phyloP scores from a whole-genome alignment of 345 rosid species.

The Litchi chinensis region DNA sequence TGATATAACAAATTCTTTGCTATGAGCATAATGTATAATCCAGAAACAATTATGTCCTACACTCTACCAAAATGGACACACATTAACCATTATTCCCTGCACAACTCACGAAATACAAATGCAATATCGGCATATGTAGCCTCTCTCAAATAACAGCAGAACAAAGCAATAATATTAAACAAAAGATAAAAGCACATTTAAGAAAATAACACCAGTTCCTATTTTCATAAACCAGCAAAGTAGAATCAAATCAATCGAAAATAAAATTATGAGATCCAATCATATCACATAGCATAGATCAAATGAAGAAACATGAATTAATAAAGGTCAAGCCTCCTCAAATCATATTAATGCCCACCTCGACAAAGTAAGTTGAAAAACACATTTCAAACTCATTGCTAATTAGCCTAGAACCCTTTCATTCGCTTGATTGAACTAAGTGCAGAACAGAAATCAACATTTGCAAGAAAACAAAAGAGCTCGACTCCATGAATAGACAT shows the following conservation, averaged over 20 bases:
- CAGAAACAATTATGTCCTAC: not conserved
- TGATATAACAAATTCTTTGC: not conserved
- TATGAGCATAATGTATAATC: not conserved
- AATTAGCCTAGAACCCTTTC: not conserved
- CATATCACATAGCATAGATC: not conserved
- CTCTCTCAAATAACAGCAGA: not conserved
- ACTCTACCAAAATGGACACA: not conserved
- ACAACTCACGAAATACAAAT: not conserved
- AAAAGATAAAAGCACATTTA: not conserved
- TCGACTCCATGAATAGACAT: constrained; percentile 33
- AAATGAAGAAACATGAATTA: not conserved
- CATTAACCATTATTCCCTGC: constrained; percentile 17
- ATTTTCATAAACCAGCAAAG: not conserved
- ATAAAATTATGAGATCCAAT: not conserved
- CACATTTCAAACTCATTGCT: not conserved
- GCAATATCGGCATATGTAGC: constrained; percentile 5
- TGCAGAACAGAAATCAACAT: not conserved
- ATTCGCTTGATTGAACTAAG: not conserved
- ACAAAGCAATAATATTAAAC: not conserved
- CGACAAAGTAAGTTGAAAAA: not conserved
- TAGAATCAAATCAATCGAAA: not conserved
- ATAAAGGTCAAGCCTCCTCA: constrained; percentile 5
- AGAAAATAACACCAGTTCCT: not conserved
- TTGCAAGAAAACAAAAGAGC: not conserved
- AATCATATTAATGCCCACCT: not conserved